Percentiles rank a stretch among this genome's conserved stretches.
Conservation (phyloP, 2,329 filamentous ascomycete species). For the Didymella exigua region DNA sequence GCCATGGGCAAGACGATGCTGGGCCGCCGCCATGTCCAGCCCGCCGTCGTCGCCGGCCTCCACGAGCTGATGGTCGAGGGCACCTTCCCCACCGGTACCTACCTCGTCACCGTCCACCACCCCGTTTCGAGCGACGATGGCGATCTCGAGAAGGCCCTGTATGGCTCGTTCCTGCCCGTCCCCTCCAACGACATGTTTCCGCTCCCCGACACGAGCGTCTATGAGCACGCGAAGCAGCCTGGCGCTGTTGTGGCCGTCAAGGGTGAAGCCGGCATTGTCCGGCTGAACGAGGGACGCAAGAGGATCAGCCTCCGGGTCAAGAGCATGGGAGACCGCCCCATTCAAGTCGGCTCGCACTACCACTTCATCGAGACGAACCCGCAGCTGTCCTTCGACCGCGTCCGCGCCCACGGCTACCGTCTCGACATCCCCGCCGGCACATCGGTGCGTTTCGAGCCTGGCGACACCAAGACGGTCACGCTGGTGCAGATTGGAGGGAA, state of each 20-base stretch:
- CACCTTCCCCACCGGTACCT: constrained; percentile 88
- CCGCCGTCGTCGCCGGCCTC: constrained; percentile 78
- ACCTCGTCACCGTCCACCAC: constrained; percentile 91
- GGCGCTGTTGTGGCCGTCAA: constrained; percentile 79
- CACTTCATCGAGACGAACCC: constrained; percentile 97
- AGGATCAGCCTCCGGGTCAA: constrained; percentile 77
- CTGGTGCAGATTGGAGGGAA: constrained; percentile 86
- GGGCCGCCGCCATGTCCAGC: constrained; percentile 87
- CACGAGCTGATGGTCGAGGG: constrained; percentile 91
- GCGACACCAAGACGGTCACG: constrained; percentile 86
- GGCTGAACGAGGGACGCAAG: constrained; percentile 74
- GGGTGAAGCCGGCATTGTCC: constrained; percentile 66
- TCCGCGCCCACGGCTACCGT: constrained; percentile 79
- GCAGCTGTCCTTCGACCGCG: constrained; percentile 84
- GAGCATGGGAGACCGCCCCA: constrained; percentile 85
- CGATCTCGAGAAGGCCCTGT: constrained; percentile 82
- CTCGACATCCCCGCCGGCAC: constrained; percentile 91
- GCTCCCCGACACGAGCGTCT: constrained; percentile 66
- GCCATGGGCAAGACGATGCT: constrained; percentile 88
- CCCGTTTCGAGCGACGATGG: constrained; percentile 87
- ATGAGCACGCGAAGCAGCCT: constrained; percentile 71
- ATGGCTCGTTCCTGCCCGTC: constrained; percentile 87
- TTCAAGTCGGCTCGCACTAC: constrained; percentile 92
- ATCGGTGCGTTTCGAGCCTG: constrained; percentile 91
- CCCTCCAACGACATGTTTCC: constrained; percentile 73